phyloP scores from a whole-genome alignment of 139 green algal species.

The Picochlorum sp. region DNA sequence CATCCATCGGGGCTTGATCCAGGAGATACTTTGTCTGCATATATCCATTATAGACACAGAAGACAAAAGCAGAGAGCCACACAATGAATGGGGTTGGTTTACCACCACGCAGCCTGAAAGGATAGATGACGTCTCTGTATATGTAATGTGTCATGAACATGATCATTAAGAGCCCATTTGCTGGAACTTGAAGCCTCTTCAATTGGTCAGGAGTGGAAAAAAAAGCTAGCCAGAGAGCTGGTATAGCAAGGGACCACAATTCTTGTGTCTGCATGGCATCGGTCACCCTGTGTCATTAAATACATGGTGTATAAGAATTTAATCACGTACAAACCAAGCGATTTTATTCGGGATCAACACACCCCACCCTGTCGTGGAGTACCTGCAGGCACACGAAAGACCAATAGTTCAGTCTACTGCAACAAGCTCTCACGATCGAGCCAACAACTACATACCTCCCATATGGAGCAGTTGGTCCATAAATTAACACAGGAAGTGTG shows the following conservation, averaged over 20 bases:
- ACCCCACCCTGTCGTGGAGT: constrained; percentile 8
- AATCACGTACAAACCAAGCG: constrained; percentile 9
- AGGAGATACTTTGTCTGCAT: constrained; percentile 40
- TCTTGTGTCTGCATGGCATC: constrained; percentile 18
- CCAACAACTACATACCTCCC: neutral
- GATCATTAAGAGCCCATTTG: constrained; percentile 18
- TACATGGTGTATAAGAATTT: neutral
- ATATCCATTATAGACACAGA: constrained; percentile 66
- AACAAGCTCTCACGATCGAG: neutral
- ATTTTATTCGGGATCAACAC: constrained; percentile 9
- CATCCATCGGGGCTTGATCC: constrained; percentile 7
- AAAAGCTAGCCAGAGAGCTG: constrained; percentile 14
- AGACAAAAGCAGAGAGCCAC: constrained; percentile 42
- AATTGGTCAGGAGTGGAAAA: constrained; percentile 18
- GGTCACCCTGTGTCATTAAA: neutral
- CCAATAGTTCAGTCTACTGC: neutral
- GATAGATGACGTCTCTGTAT: constrained; percentile 47
- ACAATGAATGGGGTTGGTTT: constrained; percentile 55
- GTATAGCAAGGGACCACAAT: constrained; percentile 27
- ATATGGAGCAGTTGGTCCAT: constrained; percentile 5
- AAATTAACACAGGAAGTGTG: neutral
- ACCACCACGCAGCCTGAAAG: constrained; percentile 31
- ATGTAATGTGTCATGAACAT: constrained; percentile 37
- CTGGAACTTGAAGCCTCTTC: constrained; percentile 3
- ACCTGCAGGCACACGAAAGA: neutral